Evolutionary conservation across 192 early-diverging fungal genomes (phyloP).

Genomic region (Coemansia sp.): DNA sequence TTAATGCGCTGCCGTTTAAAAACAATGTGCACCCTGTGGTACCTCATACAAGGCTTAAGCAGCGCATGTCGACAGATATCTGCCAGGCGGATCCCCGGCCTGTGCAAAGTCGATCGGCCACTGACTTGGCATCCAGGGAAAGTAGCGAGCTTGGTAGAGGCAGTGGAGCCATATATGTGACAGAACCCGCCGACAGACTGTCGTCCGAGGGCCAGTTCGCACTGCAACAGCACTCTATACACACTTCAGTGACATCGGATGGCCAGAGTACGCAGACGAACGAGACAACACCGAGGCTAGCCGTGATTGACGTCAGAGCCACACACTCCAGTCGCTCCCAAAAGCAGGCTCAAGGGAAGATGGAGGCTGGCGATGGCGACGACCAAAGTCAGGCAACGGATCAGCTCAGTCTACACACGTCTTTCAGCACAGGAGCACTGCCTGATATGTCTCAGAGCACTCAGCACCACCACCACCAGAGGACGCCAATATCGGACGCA

Average conservation of each 20-base stretch:
- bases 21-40: constrained; percentile 41
- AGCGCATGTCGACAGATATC: constrained; percentile 31
- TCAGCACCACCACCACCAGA: not conserved
- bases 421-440: constrained; percentile 22
- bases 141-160: not conserved
- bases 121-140: constrained; percentile 14
- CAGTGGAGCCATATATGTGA: not conserved
- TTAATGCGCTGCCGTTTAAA: constrained; percentile 35
- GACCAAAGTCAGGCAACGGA: not conserved
- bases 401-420: constrained; percentile 17
- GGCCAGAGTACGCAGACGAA: not conserved
- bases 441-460: not conserved
- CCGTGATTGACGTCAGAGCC: not conserved
- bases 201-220: not conserved
- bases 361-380: not conserved
- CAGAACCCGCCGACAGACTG: not conserved
- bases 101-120: constrained; percentile 26
- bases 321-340: not conserved
- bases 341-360: not conserved
- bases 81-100: constrained; percentile 26
- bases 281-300: not conserved
- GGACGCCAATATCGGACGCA: constrained; percentile 13
- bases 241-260: not conserved
- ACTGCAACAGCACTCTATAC: not conserved
- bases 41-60: constrained; percentile 18